These are phyloP conservation scores for Ganoderma sp. DNA, from an alignment of 1,284 basidiomycete genomes.

Conservation along the genomic window DNA sequence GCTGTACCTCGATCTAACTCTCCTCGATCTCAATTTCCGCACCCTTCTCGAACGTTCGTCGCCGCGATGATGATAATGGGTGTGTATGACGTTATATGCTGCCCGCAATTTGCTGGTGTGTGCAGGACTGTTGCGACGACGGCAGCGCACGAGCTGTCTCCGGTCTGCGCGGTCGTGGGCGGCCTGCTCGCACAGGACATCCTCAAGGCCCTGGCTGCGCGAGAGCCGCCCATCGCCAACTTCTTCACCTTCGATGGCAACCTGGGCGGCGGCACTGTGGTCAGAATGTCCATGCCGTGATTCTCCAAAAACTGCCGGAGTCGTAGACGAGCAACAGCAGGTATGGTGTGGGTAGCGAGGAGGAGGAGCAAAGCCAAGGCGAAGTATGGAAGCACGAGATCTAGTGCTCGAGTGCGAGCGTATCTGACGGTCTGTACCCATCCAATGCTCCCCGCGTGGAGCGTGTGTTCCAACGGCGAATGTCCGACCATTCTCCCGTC, in stretches of 20 bases:
- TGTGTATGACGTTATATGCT: neutral
- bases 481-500: conserved; percentile 31
- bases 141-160: conserved; percentile 86
- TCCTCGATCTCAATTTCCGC: neutral
- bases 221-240: conserved; percentile 92
- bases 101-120: too few species aligned
- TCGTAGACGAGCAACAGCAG: too few species aligned
- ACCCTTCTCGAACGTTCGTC: neutral
- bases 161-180: conserved; percentile 91
- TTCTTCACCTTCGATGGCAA: conserved; percentile 90
- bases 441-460: conserved; percentile 14
- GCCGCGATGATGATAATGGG: neutral
- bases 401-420: neutral
- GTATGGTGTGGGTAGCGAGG: too few species aligned
- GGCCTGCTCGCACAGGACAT: conserved; percentile 96
- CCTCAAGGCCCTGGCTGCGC: conserved; percentile 87
- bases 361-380: neutral
- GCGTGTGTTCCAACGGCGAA: conserved; percentile 31
- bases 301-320: neutral
- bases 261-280: conserved; percentile 76
- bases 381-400: neutral
- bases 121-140: conserved; percentile 66
- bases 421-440: conserved; percentile 2
- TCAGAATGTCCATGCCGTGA: conserved; percentile 54
- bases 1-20: neutral